Evolutionary conservation across 306 rosid species (phyloP).

Genomic region (Prunus persica): DNA sequence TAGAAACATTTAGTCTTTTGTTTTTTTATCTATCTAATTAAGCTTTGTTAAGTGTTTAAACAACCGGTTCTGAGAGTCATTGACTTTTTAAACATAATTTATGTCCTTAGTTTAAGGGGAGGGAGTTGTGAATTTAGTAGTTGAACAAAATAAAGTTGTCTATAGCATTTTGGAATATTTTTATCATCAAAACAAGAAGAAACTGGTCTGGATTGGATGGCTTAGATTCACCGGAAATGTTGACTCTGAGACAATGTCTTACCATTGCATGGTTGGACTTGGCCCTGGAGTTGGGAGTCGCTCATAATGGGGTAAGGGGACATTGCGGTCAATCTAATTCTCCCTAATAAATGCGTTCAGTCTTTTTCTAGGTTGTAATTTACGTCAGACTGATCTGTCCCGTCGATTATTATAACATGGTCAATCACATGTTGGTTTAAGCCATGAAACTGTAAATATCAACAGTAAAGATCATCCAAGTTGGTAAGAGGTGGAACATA

Average conservation of each 20-base stretch:
- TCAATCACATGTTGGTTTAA: neutral
- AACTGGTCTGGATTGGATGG: constrained; percentile 3
- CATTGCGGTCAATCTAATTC: neutral
- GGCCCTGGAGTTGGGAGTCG: neutral
- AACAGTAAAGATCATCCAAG: too few relatives aligned
- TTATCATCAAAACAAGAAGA: neutral
- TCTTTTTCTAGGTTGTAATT: too few relatives aligned
- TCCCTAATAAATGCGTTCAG: neutral
- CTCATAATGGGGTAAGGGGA: too few relatives aligned
- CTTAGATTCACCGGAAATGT: neutral
- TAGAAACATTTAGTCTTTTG: neutral
- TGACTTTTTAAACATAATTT: neutral
- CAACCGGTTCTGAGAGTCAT: neutral
- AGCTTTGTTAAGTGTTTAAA: neutral
- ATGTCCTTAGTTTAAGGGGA: neutral
- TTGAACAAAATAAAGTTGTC: neutral
- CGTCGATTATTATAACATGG: neutral
- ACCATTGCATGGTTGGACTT: neutral
- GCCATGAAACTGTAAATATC: neutral
- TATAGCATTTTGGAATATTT: neutral
- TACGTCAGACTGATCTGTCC: too few relatives aligned
- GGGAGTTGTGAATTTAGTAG: neutral
- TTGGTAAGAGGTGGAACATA: neutral
- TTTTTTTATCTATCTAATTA: neutral
- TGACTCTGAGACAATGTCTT: neutral